These are phyloP conservation scores for Yamadazyma diddensiae DNA, from an alignment of 1,139 yeast species.

Conservation along the genomic window DNA sequence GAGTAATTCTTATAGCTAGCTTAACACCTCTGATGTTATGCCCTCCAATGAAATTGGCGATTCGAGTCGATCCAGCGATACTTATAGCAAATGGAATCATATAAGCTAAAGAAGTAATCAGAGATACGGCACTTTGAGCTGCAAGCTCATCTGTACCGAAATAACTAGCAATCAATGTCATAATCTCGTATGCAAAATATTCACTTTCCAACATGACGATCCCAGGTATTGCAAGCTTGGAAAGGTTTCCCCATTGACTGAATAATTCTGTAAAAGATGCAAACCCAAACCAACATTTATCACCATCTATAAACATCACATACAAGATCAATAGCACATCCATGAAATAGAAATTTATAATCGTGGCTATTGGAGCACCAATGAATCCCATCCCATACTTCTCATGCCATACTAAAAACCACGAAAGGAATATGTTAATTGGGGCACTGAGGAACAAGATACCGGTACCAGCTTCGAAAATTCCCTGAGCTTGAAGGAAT, in stretches of 20 bases:
- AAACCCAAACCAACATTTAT: conserved; percentile 71
- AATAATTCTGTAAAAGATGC: conserved; percentile 44
- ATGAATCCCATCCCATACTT: conserved; percentile 59
- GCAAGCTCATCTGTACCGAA: conserved; percentile 83
- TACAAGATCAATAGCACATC: conserved; percentile 51
- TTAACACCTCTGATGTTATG: conserved; percentile 60
- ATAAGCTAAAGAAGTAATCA: conserved; percentile 74
- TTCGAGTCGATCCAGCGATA: conserved; percentile 82
- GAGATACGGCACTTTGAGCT: conserved; percentile 84
- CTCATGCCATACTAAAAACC: conserved; percentile 74
- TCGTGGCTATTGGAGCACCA: conserved; percentile 75
- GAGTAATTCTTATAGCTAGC: conserved; percentile 62
- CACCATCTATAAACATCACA: conserved; percentile 57
- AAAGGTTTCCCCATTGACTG: conserved; percentile 58
- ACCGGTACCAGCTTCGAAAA: conserved; percentile 86
- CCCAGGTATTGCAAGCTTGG: conserved; percentile 66
- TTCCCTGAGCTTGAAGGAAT: conserved; percentile 87
- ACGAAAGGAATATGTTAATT: conserved; percentile 65
- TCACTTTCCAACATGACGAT: conserved; percentile 73
- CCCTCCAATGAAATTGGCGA: conserved; percentile 87
- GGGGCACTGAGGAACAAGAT: conserved; percentile 80
- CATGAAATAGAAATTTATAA: conserved; percentile 71
- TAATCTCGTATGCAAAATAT: conserved; percentile 67
- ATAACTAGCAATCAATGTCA: conserved; percentile 71
- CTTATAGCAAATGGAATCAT: conserved; percentile 90